These are phyloP conservation scores for Trichosporon sp. DNA, from an alignment of 1,284 basidiomycete species.

Conservation along the genomic window DNA sequence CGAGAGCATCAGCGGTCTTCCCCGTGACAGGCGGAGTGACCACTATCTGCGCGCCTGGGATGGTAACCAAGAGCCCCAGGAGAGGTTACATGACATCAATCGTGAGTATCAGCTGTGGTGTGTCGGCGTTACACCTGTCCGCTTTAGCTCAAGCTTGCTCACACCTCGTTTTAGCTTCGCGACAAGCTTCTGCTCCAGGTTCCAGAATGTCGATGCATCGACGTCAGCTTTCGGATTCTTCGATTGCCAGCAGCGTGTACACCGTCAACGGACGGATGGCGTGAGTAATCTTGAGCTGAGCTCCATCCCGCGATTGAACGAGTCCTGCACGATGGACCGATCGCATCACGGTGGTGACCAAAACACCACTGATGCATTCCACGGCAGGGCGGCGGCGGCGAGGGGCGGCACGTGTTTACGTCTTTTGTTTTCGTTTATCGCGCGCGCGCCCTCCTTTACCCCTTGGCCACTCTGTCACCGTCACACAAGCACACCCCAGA, in stretches of 20 bases:
- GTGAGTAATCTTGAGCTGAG: conserved; percentile 9
- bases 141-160: neutral
- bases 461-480: neutral
- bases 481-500: neutral
- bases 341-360: neutral
- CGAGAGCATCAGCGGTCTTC: neutral
- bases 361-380: too few relatives aligned
- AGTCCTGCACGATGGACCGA: neutral
- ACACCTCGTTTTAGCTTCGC: neutral
- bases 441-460: neutral
- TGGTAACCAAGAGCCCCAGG: neutral
- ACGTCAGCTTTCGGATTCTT: conserved; percentile 43
- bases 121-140: conserved; percentile 5
- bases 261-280: conserved; percentile 22
- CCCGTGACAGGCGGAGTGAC: neutral
- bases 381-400: too few relatives aligned
- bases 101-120: neutral
- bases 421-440: neutral
- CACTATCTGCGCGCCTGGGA: conserved; percentile 25
- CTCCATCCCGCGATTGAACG: too few relatives aligned
- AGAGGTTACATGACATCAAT: conserved; percentile 3
- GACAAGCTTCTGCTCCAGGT: neutral
- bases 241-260: conserved; percentile 39
- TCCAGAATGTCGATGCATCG: conserved; percentile 23
- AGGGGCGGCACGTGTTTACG: neutral